Conservation (phyloP, 257 asterid genomes). For the Marsdenia floribunda region DNA sequence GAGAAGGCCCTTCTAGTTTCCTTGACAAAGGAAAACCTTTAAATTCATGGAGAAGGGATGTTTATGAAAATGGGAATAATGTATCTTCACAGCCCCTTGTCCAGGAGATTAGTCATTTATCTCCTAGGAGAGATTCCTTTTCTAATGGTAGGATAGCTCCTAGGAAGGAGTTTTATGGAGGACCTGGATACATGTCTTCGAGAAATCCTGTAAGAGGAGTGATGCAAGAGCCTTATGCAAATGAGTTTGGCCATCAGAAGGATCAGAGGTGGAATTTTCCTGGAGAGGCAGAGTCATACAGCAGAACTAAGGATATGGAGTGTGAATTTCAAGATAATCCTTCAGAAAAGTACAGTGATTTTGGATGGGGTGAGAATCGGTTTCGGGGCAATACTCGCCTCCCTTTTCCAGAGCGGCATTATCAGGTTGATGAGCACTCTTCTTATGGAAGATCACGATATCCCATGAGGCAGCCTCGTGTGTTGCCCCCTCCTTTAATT, state of each 20-base stretch:
- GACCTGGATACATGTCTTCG: slow-evolving; percentile 51
- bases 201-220: slow-evolving; percentile 44
- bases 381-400: slow-evolving; percentile 38
- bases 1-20: slow-evolving; percentile 50
- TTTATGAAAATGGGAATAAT: slow-evolving; percentile 44
- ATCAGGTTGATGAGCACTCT: slow-evolving; percentile 55
- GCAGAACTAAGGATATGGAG: slow-evolving; percentile 54
- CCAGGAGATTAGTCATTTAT: slow-evolving; percentile 54
- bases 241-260: slow-evolving; percentile 61
- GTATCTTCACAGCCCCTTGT: slow-evolving; percentile 41
- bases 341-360: slow-evolving; percentile 53
- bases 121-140: slow-evolving; percentile 59
- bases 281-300: slow-evolving; percentile 47
- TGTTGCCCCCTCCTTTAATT: slow-evolving; percentile 81
- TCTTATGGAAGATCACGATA: slow-evolving; percentile 77
- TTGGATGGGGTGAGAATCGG: slow-evolving; percentile 61
- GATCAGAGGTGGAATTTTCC: slow-evolving; percentile 67
- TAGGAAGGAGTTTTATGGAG: slow-evolving; percentile 60
- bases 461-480: slow-evolving; percentile 91
- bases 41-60: slow-evolving; percentile 69
- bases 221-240: slow-evolving; percentile 46
- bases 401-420: slow-evolving; percentile 54
- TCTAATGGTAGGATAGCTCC: slow-evolving; percentile 50
- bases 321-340: slow-evolving; percentile 49
- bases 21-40: slow-evolving; percentile 53